Evolutionary conservation across 176 grass and related monocot species (phyloP).

Genomic region (Otatea glauca): DNA sequence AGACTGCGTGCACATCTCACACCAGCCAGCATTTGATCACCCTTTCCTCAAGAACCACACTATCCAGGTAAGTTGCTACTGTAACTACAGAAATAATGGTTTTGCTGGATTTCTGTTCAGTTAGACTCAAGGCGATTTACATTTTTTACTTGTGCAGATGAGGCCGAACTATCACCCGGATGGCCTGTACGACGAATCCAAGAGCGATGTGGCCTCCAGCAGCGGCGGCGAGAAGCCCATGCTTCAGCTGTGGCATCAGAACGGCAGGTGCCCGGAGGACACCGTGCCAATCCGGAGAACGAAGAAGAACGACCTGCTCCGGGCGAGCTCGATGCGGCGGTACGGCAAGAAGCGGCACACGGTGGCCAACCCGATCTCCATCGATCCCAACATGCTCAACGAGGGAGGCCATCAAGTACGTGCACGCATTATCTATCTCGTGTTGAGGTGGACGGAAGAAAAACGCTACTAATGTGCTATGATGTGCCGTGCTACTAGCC

Average conservation of each 20-base stretch:
- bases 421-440: not conserved
- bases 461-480: not conserved
- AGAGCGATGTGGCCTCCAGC: conserved; percentile 47
- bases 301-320: conserved; percentile 60
- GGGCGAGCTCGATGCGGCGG: conserved; percentile 64
- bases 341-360: conserved; percentile 70
- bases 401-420: conserved; percentile 76
- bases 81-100: too few relatives aligned
- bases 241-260: conserved; percentile 77
- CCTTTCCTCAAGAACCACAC: conserved; percentile 92
- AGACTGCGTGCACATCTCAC: conserved; percentile 91
- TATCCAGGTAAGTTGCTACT: conserved; percentile 60
- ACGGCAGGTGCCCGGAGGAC: conserved; percentile 57
- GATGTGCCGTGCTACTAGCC: not conserved
- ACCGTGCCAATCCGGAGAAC: conserved; percentile 79
- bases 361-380: conserved; percentile 54
- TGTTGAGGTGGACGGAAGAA: not conserved
- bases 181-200: conserved; percentile 55
- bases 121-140: not conserved
- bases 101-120: not conserved
- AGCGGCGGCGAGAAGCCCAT: conserved; percentile 42
- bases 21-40: conserved; percentile 94
- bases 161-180: conserved; percentile 76
- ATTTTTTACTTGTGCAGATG: conserved; percentile 45
- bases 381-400: conserved; percentile 61